These are phyloP conservation scores for Mycena citricolor DNA, from an alignment of 1,284 basidiomycete genomes.

Conservation along the genomic window DNA sequence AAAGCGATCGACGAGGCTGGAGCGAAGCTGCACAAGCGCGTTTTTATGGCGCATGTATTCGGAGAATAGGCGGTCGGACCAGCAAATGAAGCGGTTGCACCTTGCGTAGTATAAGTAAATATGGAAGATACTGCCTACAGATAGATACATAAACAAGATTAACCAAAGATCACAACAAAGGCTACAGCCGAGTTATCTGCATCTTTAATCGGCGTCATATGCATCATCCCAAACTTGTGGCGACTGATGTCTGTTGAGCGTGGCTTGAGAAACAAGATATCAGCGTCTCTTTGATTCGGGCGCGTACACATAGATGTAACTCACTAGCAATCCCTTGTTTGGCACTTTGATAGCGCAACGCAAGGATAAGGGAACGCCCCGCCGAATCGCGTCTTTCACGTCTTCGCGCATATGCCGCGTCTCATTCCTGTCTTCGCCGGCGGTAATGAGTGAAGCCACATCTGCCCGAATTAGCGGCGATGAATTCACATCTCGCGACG, in stretches of 20 bases:
- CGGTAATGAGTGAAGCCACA: constrained; percentile 11
- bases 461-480: constrained; percentile 18
- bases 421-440: constrained; percentile 15
- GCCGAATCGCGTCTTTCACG: constrained; percentile 13
- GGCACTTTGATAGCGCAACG: constrained; percentile 19
- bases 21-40: constrained; percentile 57
- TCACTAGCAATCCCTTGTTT: constrained; percentile 9
- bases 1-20: constrained; percentile 61
- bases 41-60: constrained; percentile 43
- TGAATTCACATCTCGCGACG: constrained; percentile 12
- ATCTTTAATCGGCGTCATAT: constrained; percentile 23
- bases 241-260: constrained; percentile 5
- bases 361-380: constrained; percentile 15
- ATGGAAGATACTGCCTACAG: too few species aligned
- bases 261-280: background rate
- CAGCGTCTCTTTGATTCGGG: background rate
- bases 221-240: constrained; percentile 23
- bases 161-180: constrained; percentile 21
- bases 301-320: background rate
- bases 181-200: constrained; percentile 17
- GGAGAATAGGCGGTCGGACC: constrained; percentile 29
- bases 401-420: constrained; percentile 15
- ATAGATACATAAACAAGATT: background rate
- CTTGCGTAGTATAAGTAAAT: too few species aligned
- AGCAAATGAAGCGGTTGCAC: too few species aligned